Conservation (phyloP, 1,139 yeast genomes). For the Dujonia santamariae region DNA sequence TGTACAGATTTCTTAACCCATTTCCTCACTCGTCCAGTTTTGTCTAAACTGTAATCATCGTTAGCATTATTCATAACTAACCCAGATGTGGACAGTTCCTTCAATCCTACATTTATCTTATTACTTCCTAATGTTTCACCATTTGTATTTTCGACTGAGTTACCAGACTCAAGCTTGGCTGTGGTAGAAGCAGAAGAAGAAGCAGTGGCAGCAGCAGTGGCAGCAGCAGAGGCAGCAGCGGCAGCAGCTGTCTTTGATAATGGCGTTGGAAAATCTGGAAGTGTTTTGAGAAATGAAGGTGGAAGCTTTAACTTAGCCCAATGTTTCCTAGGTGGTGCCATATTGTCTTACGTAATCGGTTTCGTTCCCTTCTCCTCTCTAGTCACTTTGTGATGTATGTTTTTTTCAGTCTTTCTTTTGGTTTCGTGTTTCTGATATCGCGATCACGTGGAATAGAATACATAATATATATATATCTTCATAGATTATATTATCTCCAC, state of each 20-base stretch:
- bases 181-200: not conserved
- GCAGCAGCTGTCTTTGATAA: constrained; percentile 20
- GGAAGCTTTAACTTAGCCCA: constrained; percentile 35
- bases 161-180: not conserved
- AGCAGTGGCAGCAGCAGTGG: constrained; percentile 3
- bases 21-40: constrained; percentile 45
- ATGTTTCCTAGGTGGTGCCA: constrained; percentile 33
- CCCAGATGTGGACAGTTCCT: constrained; percentile 43
- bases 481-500: no score
- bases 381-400: not conserved
- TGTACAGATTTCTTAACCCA: constrained; percentile 49
- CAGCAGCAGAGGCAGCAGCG: constrained; percentile 5
- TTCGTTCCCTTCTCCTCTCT: not conserved
- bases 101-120: constrained; percentile 39
- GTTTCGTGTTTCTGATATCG: constrained; percentile 1
- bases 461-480: no score
- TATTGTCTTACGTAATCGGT: constrained; percentile 11
- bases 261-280: constrained; percentile 35
- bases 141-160: not conserved
- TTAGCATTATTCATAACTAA: no score
- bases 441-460: no score
- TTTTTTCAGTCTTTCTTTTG: not conserved
- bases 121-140: constrained; percentile 15
- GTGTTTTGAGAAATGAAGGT: constrained; percentile 24
- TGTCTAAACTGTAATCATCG: constrained; percentile 43